Evolutionary conservation across 495 filamentous ascomycete species (phyloP), one percentile per base, ranked within the genome.

Genomic region (Podospora comata): DNA sequence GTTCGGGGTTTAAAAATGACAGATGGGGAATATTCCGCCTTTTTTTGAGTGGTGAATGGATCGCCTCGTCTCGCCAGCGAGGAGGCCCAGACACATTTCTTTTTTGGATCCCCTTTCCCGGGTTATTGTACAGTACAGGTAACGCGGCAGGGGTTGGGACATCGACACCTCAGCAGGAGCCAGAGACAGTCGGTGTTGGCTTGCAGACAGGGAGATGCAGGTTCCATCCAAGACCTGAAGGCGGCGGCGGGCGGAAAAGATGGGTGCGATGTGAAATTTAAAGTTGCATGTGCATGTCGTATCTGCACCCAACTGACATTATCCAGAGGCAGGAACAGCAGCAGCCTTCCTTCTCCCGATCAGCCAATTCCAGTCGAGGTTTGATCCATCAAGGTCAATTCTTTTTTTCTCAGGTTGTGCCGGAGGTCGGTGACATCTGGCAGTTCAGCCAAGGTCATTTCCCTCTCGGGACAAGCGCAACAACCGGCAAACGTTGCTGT

Each of bases 401-500:
- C 5, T 62, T 30, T 62, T n/a, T 61, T 16, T 61, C 23, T 23
- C 23, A 23, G 23, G 23, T 23, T 23, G 23, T 28, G 27, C 19
- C 53, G 30, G 26, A n/a, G 54, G 19, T 39, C n/a, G 59, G 44
- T 27, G 23, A 59, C 44, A 54, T 59, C 48, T 30, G 28, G 44
- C 34, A 66, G 60, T n/a, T 64, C 58, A 23, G 1, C 23, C 23
- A 15, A 19, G 61, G 30, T 63, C 54, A 68, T 58, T 58, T 59
- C 19, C 65, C 69, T 19, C 34, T 65, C n/a, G 61, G 71, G 11
- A 57, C 63, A 60, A 59, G 20, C 34, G 48, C 28, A 32, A 32
- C 53, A 44, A 39, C 66, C 66, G 66, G 68, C 64, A 32, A 48
- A 30, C 66, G 11, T 61, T 62, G 60, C 65, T 66, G 68, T 68